phyloP scores from a whole-genome alignment of 2,329 filamentous ascomycete species.

The Lasiodiplodia gonubiensis region DNA sequence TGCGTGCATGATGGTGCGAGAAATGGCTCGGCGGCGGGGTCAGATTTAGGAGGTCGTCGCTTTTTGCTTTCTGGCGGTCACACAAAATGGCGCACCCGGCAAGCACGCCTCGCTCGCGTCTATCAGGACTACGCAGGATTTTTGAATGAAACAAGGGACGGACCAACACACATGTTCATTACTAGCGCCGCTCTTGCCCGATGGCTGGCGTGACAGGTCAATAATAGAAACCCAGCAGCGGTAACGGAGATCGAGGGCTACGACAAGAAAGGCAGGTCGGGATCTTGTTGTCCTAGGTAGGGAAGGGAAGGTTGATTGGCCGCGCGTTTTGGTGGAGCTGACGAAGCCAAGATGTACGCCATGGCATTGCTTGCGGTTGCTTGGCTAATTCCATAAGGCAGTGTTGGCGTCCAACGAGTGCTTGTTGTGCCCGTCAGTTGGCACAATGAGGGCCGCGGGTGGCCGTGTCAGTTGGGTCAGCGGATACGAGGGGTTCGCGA shows the following conservation, averaged over 20 bases:
- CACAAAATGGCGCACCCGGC: not conserved
- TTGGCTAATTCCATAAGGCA: not conserved
- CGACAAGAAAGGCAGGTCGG: slow-evolving; percentile 15
- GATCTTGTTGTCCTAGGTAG: slow-evolving; percentile 5
- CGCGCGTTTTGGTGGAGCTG: not conserved
- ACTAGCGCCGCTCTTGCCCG: not conserved
- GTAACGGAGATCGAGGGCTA: not conserved
- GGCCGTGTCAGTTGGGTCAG: not conserved
- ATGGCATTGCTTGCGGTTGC: not conserved
- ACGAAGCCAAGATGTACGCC: not conserved
- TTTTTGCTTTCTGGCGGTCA: not conserved
- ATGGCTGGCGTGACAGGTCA: not conserved
- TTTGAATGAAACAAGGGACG: too few species aligned
- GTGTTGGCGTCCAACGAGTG: not conserved
- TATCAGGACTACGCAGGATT: too few species aligned
- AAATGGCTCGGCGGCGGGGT: not conserved
- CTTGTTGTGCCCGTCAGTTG: too few species aligned
- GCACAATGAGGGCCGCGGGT: too few species aligned
- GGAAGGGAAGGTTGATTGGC: not conserved
- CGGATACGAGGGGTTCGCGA: slow-evolving; percentile 4
- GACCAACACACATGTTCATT: too few species aligned
- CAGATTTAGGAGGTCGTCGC: not conserved
- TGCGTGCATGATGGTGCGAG: not conserved
- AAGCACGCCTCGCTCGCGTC: not conserved
- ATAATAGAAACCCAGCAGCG: not conserved